These are phyloP conservation scores for Rosa multiflora DNA, from an alignment of 306 rosid genomes.

Conservation along the genomic window DNA sequence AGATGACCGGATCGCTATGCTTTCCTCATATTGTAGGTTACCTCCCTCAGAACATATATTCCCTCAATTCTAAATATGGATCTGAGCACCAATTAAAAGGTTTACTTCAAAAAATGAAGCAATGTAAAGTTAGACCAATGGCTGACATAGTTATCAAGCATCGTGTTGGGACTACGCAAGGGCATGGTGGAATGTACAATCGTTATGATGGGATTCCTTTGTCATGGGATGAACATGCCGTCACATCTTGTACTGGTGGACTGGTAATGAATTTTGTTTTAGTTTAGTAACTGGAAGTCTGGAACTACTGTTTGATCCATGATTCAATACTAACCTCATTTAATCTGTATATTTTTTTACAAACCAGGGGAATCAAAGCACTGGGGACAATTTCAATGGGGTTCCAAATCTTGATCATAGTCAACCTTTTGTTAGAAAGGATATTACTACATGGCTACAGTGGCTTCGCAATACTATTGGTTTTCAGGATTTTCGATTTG, in stretches of 20 bases:
- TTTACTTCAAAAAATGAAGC: conserved; percentile 75
- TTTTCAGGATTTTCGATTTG: conserved; percentile 93
- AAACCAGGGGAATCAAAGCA: conserved; percentile 66
- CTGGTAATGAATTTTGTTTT: conserved; percentile 42
- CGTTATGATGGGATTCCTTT: conserved; percentile 87
- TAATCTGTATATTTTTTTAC: neutral
- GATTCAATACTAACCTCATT: neutral
- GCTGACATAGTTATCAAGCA: conserved; percentile 92
- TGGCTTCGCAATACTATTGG: conserved; percentile 71
- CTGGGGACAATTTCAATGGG: conserved; percentile 77
- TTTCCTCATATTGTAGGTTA: conserved; percentile 51
- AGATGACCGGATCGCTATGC: neutral
- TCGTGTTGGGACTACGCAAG: conserved; percentile 73
- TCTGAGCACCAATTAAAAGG: conserved; percentile 70
- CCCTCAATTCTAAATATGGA: conserved; percentile 71
- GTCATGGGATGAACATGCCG: conserved; percentile 81
- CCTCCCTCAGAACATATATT: conserved; percentile 86
- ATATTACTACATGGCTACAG: conserved; percentile 70
- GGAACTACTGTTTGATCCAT: conserved; percentile 12
- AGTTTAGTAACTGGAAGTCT: neutral
- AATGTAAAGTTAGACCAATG: conserved; percentile 70
- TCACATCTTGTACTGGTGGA: conserved; percentile 88
- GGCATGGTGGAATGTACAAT: conserved; percentile 80
- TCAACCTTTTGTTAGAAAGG: conserved; percentile 82
- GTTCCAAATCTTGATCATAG: conserved; percentile 91